Conservation (phyloP, 2,329 filamentous ascomycete genomes). For the Neonectria neomacrospora region DNA sequence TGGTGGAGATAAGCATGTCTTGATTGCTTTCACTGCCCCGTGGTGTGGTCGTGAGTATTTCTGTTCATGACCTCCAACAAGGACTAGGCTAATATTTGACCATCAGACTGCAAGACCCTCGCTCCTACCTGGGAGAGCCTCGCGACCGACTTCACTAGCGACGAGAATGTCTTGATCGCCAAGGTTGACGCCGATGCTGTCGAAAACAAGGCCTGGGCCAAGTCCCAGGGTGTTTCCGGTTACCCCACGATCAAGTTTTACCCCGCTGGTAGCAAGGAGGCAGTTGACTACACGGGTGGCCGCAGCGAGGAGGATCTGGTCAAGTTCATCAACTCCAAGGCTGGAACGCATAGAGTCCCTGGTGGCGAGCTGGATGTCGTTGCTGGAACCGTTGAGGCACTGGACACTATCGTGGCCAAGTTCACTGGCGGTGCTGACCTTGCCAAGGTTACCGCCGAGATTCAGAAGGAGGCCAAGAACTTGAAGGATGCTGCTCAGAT, state of each 20-base stretch:
- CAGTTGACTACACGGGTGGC: conserved; percentile 77
- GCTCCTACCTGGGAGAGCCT: conserved; percentile 91
- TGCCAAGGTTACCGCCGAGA: conserved; percentile 73
- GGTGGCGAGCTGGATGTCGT: conserved; percentile 82
- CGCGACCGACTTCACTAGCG: conserved; percentile 81
- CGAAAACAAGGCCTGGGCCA: conserved; percentile 81
- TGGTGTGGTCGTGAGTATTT: conserved; percentile 93
- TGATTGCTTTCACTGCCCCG: conserved; percentile 97
- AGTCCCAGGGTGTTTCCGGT: conserved; percentile 80
- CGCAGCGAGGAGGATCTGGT: conserved; percentile 82
- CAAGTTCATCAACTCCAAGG: conserved; percentile 86
- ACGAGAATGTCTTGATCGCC: conserved; percentile 84
- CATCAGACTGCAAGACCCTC: conserved; percentile 93
- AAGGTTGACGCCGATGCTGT: conserved; percentile 95
- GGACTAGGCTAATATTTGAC: conserved; percentile 31
- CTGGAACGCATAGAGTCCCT: conserved; percentile 83
- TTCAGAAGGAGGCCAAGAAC: conserved; percentile 74
- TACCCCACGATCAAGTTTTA: conserved; percentile 99
- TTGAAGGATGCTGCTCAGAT: conserved; percentile 71
- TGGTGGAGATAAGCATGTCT: conserved; percentile 86
- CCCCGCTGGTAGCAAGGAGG: conserved; percentile 80
- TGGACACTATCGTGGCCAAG: conserved; percentile 81
- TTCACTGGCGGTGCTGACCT: conserved; percentile 73
- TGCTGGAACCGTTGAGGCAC: conserved; percentile 83
- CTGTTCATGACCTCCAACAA: not conserved